These are phyloP conservation scores for Lentinus brumalis DNA, from an alignment of 768 basidiomycete genomes.

Conservation along the genomic window DNA sequence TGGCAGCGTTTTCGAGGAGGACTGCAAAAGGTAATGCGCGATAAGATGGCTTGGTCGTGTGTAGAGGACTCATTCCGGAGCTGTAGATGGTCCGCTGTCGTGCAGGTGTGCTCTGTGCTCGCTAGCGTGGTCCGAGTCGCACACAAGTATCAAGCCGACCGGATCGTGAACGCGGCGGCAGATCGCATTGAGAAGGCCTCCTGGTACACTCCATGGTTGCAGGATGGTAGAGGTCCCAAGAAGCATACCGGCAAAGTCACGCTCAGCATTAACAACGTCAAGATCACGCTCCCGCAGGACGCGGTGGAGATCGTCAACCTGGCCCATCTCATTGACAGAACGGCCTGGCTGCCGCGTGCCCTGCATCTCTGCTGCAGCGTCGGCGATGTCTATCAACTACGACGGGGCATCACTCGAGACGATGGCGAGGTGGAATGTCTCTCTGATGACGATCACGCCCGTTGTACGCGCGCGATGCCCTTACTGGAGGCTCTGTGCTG, in stretches of 20 bases:
- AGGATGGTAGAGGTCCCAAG: background rate
- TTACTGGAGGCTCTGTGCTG: background rate
- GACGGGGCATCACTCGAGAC: background rate
- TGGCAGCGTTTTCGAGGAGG: background rate
- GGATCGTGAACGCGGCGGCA: background rate
- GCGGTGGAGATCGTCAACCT: background rate
- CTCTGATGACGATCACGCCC: background rate
- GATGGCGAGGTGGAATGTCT: background rate
- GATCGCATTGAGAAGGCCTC: background rate
- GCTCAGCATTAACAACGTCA: too few relatives aligned
- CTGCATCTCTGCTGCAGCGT: constrained; percentile 2
- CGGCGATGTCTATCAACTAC: background rate
- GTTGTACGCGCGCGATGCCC: background rate
- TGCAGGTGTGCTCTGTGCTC: constrained; percentile 2
- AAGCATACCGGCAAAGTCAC: background rate
- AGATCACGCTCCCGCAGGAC: background rate
- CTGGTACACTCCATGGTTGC: background rate
- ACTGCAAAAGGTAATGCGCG: background rate
- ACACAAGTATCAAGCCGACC: constrained; percentile 6
- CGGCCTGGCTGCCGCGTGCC: background rate
- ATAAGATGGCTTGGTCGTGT: background rate
- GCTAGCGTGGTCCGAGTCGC: constrained; percentile 3
- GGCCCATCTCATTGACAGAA: background rate
- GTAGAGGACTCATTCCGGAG: background rate
- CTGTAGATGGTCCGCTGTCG: too few relatives aligned